Base-by-base conservation (phyloP, 495 filamentous ascomycete species). In the Aspergillus nidulans region DNA sequence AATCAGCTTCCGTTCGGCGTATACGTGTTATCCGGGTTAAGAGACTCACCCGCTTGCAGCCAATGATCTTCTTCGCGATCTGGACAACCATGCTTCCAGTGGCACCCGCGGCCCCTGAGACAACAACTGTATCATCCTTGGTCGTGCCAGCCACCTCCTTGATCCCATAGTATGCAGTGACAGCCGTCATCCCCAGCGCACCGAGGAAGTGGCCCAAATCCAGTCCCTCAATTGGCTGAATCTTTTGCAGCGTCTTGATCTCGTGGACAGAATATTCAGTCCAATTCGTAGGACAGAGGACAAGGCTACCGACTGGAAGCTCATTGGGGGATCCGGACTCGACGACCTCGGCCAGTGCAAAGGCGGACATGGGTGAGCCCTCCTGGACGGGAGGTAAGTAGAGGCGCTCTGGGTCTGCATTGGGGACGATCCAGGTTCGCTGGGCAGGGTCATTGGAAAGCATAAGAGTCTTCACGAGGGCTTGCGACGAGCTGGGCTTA, bases 361-460 rank as follows among this genome's bases (percentile, higher is more conserved):
- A 53, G 20, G 81, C 75, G 16, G 76, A 75, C 84, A 91, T 89
- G 2, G 74, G 65, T n/a, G 72, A 75, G 52, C 79, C 83, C 40
- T 81, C 71, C 20, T 71, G 57, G 0, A 89, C 79, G 1, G 86
- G 83, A 0, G 81, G 72, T 5, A 77, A 24, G 67, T 89, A 90
- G 13, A 81, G 78, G 34, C 84, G 69, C 13, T 57, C 63, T 7
- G 68, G 60, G 23, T 69, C 61, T 16, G 69, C 48, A 60, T 60
- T 62, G 71, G 77, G 66, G 49, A 63, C 58, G 53, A 91, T 78
- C 87, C 85, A 88, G 39, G 75, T 75, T 48, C 87, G 76, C 74
- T 88, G 85, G 26, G 84, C 84, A 0, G 87, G 87, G 65, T 91
- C 86, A 53, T 86, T 81, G 42, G 82, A 85, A 52, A 89, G 57